Evolutionary conservation across 1,284 basidiomycete genomes (phyloP).

Genomic region (Ustilago nuda): DNA sequence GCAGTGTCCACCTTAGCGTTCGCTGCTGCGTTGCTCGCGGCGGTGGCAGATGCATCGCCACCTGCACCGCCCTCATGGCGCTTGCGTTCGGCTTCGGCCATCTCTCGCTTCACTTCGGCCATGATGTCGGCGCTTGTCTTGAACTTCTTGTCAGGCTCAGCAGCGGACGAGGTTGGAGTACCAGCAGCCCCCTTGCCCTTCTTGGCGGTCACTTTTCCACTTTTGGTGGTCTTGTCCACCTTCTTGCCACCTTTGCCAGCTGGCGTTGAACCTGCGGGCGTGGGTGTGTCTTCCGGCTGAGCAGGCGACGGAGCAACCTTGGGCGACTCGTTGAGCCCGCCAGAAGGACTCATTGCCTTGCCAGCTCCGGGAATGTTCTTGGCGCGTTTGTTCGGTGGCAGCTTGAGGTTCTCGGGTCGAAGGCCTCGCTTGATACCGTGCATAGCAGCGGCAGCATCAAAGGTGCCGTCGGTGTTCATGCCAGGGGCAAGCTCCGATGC

Average conservation of each 20-base stretch:
- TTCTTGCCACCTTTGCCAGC: conserved; percentile 53
- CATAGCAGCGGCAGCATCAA: conserved; percentile 48
- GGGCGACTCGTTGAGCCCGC: conserved; percentile 49
- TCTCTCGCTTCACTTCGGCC: conserved; percentile 65
- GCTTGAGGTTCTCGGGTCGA: conserved; percentile 64
- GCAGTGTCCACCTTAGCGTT: conserved; percentile 38
- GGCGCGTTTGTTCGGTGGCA: conserved; percentile 62
- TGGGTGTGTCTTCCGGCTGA: conserved; percentile 45
- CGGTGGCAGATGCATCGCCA: conserved; percentile 18
- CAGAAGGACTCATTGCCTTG: conserved; percentile 40
- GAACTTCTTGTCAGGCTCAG: conserved; percentile 51
- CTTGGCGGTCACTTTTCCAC: conserved; percentile 38
- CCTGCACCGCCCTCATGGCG: conserved; percentile 40
- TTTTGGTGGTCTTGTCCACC: conserved; percentile 38
- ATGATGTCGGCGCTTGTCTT: conserved; percentile 65
- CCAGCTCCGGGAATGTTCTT: conserved; percentile 38
- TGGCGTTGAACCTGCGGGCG: conserved; percentile 51
- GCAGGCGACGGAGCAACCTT: conserved; percentile 48
- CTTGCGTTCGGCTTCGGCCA: conserved; percentile 57
- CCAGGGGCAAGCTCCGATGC: conserved; percentile 17
- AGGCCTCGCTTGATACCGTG: conserved; percentile 63
- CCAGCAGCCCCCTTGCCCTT: conserved; percentile 49
- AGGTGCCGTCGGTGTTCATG: conserved; percentile 37
- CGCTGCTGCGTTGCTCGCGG: conserved; percentile 19
- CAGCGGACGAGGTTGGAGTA: conserved; percentile 48